Percentiles rank a stretch among this genome's conserved stretches.
Conservation (phyloP, 2,329 filamentous ascomycete species). For the Calonectria pseudoreteaudii region DNA sequence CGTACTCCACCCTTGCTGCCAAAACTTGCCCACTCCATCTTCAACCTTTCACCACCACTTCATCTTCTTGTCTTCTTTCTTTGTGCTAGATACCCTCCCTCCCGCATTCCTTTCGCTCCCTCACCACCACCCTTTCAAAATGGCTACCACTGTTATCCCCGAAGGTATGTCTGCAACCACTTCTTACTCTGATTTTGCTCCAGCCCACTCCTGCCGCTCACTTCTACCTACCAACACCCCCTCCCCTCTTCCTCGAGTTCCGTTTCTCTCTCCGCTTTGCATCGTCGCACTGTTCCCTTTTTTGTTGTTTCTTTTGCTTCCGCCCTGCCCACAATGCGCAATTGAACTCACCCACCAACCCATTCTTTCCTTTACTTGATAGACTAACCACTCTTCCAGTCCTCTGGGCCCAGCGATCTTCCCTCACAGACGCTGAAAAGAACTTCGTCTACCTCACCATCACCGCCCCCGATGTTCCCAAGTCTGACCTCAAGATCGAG, state of each 20-base stretch:
- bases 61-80: slow-evolving; percentile 27
- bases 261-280: background rate
- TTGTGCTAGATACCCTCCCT: slow-evolving; percentile 44
- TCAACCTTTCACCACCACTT: slow-evolving; percentile 25
- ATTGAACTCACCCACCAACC: background rate
- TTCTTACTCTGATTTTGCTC: background rate
- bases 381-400: slow-evolving; percentile 65
- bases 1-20: slow-evolving; percentile 38
- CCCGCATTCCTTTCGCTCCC: background rate
- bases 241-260: slow-evolving; percentile 6
- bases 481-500: slow-evolving; percentile 82
- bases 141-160: slow-evolving; percentile 45
- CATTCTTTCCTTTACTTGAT: too few species aligned
- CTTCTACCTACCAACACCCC: too few species aligned
- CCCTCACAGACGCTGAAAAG: slow-evolving; percentile 79
- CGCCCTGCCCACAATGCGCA: background rate
- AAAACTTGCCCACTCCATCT: slow-evolving; percentile 40
- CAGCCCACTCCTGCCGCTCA: background rate
- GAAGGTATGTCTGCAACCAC: slow-evolving; percentile 51
- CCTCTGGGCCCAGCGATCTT: slow-evolving; percentile 98
- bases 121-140: slow-evolving; percentile 23
- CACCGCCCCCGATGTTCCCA: slow-evolving; percentile 84
- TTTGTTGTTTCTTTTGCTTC: too few species aligned
- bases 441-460: slow-evolving; percentile 97
- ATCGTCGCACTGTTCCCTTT: background rate